Evolutionary conservation across 495 filamentous ascomycete genomes (phyloP), one percentile per base, ranked within the genome.

Genomic region (Lophiostoma macrostomum): DNA sequence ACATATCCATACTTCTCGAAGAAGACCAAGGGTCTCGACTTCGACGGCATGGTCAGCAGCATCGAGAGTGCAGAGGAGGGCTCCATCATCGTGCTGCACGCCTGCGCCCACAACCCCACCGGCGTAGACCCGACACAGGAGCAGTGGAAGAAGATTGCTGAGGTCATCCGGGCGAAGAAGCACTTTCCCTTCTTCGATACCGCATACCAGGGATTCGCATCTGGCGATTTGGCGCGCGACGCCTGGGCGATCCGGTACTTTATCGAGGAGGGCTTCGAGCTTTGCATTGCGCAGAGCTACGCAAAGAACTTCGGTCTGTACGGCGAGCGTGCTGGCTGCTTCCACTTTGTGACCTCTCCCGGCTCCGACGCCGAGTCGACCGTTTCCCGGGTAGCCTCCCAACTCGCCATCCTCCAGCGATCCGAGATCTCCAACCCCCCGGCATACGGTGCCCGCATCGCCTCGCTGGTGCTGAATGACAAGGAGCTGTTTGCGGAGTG

Each of bases 291-390:
- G 4, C 91, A 99, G 76, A 91, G 86, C 19, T 99, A 95, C 69
- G 91, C 93, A 56, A 98, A 99, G 80, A 99, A 99, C 79, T 95
- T 99, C 65, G 93, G 93, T 53, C 79, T 99, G 18, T 99, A 99
- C 69, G 91, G 91, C 56, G 85, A 99, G 77, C 88, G 93, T 58
- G 90, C 89, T 4, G 93, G 93, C 28, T 91, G 87, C 63, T 99
- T 97, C 84, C 93, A 99, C 69, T 93, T 89, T 65, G 84, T 99
- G 37, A 86, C 90, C 1, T 72, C 83, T 0, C 84, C 91, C 0
- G 77, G 81, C 0, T 40, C 83, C 4, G 82, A 88, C 32, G 85
- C 88, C 1, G 52, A 73, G 38, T 70, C 76, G n/a, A 80, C 76
- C 10, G 78, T 80, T 30, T 78, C 70, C 46, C 74, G 84, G 50